Percentiles rank a stretch among this genome's conserved stretches.
Evolutionary conservation across 2,329 filamentous ascomycete species (phyloP).

Genomic region (Colletotrichum spinosum): DNA sequence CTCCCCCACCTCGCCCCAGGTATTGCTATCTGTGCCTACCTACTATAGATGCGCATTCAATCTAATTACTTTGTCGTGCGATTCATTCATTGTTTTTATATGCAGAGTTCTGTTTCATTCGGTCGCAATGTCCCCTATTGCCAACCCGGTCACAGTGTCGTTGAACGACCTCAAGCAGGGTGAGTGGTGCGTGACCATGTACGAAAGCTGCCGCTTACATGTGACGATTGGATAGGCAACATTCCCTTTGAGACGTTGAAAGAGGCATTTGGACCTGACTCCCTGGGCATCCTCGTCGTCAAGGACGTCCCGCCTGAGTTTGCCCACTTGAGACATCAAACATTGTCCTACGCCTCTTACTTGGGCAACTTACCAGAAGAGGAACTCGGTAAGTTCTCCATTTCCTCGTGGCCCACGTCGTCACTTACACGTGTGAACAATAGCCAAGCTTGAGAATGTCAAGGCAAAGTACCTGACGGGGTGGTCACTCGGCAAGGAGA

Average conservation of each 20-base stretch:
- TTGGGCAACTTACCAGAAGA: conserved; percentile 81
- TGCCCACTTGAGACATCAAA: conserved; percentile 73
- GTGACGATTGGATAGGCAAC: conserved; percentile 59
- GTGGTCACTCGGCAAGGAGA: conserved; percentile 87
- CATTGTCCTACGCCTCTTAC: conserved; percentile 90
- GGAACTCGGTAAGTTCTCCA: conserved; percentile 72
- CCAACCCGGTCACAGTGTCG: conserved; percentile 70
- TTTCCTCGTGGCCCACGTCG: background rate
- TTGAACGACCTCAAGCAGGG: conserved; percentile 70
- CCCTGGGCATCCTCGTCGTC: conserved; percentile 93
- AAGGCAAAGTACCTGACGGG: conserved; percentile 75
- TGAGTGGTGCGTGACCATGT: conserved; percentile 46
- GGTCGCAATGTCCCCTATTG: conserved; percentile 57
- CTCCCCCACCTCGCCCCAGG: conserved; percentile 24
- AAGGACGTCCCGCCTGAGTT: conserved; percentile 84
- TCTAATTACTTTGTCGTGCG: conserved; percentile 12
- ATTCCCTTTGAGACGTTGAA: conserved; percentile 77
- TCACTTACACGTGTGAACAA: conserved; percentile 31
- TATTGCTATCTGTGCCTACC: background rate
- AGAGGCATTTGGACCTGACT: conserved; percentile 89
- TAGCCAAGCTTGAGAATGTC: conserved; percentile 68
- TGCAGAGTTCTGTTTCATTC: background rate
- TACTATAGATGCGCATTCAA: background rate
- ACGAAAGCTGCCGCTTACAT: conserved; percentile 27
- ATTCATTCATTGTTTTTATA: conserved; percentile 4